Evolutionary conservation across 176 grass and related monocot species (phyloP).

Genomic region (Cenchrus americanus): DNA sequence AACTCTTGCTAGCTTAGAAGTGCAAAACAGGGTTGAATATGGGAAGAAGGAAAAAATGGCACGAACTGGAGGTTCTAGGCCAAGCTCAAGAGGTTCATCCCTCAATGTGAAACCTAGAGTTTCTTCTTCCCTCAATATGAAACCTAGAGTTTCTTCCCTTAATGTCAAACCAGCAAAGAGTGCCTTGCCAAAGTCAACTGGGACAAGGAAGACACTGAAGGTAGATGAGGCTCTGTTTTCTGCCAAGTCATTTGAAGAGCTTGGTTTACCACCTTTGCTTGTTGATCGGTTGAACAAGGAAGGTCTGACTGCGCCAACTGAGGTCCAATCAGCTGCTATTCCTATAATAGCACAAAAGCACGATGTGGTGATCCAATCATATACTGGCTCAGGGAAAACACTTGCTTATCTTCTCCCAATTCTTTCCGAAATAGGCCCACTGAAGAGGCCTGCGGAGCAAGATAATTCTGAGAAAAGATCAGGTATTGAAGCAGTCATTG

Average conservation of each 20-base stretch:
- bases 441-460: conserved; percentile 58
- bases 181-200: conserved; percentile 25
- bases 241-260: conserved; percentile 79
- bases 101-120: conserved; percentile 46
- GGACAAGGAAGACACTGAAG: conserved; percentile 53
- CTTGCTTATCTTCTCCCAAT: conserved; percentile 87
- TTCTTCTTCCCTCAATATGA: conserved; percentile 38
- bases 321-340: conserved; percentile 85
- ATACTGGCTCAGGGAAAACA: conserved; percentile 90
- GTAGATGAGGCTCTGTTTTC: conserved; percentile 89
- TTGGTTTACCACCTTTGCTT: conserved; percentile 77
- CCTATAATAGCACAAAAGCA: conserved; percentile 79
- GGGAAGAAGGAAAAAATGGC: conserved; percentile 55
- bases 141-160: conserved; percentile 42
- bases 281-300: conserved; percentile 61
- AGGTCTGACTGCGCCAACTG: conserved; percentile 76
- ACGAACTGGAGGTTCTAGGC: conserved; percentile 38
- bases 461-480: conserved; percentile 57
- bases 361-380: conserved; percentile 87
- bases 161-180: conserved; percentile 42
- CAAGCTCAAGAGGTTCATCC: conserved; percentile 41
- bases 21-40: conserved; percentile 47
- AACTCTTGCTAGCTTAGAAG: conserved; percentile 67
- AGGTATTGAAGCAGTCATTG: conserved; percentile 80
- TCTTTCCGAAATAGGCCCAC: conserved; percentile 77